These are phyloP conservation scores for Phytophthora agathidicida DNA, from an alignment of 352 stramenopile genomes.

Conservation along the genomic window DNA sequence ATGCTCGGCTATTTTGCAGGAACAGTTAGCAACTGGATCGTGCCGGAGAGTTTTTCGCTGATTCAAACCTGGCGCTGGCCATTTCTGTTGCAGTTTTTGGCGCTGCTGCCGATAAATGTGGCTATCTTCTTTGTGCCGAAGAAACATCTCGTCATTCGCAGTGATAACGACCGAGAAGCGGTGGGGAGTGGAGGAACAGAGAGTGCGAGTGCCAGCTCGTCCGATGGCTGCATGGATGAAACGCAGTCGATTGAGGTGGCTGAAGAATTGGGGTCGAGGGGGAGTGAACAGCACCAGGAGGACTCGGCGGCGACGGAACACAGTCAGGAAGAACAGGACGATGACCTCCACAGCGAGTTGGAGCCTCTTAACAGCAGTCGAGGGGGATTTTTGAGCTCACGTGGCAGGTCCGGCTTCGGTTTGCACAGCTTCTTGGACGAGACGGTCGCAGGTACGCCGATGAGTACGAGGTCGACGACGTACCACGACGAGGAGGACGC, in stretches of 20 bases:
- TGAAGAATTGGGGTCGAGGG: constrained; percentile 19
- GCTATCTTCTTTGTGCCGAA: constrained; percentile 84
- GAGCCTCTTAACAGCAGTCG: constrained; percentile 38
- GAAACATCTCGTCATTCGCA: constrained; percentile 79
- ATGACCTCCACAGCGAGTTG: constrained; percentile 16
- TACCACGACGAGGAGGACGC: constrained; percentile 80
- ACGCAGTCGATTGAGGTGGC: constrained; percentile 46
- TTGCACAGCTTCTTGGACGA: constrained; percentile 53
- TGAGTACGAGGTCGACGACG: constrained; percentile 58
- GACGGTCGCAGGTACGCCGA: constrained; percentile 44
- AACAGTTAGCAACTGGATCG: constrained; percentile 83
- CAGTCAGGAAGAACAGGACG: constrained; percentile 4
- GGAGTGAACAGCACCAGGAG: not conserved
- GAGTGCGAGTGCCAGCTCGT: constrained; percentile 53
- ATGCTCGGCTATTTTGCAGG: constrained; percentile 88
- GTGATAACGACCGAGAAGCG: constrained; percentile 38
- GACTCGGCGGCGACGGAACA: not conserved
- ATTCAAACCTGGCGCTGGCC: constrained; percentile 86
- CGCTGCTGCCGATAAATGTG: constrained; percentile 74
- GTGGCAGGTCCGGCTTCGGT: constrained; percentile 22
- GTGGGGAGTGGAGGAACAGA: constrained; percentile 42
- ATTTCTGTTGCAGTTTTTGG: constrained; percentile 84
- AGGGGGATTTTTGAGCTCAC: constrained; percentile 29
- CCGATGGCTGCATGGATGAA: constrained; percentile 47
- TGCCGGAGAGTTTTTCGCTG: constrained; percentile 63